Base-by-base conservation (phyloP, 768 basidiomycete species). In the Panus rudis region DNA sequence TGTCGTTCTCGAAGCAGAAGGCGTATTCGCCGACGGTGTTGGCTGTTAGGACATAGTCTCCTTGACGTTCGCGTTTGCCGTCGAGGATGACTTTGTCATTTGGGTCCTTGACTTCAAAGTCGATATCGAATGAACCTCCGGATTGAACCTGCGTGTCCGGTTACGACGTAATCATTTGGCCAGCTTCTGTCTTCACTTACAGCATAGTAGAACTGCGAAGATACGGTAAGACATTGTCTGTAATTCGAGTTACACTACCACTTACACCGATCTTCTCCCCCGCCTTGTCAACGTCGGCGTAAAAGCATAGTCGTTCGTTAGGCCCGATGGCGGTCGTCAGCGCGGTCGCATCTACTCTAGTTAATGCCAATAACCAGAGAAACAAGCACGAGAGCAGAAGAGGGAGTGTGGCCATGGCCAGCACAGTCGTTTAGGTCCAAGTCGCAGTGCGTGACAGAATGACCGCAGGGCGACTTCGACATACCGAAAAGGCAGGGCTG, bases 1-100 rank as follows among this genome's bases (percentile, higher is more conserved):
- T 94, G 69, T 97, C 93, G 62, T 99, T 99, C 60, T 92, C 88
- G 62, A 98, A 96, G 69, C 94, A 98, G 71, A 99, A 98, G 4
- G 93, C 62, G 59, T 91, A 92, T 74, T 92, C 89, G 53, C 89
- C 89, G 61, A 83, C 74, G 16, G 76, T 76, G 66, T 96, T 94
- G 16, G 92, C 96, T 3, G 96, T 98, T 49, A 98, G 76, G 42
- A 99, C 90, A 56, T 85, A 98, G 78, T 99, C 96, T 25, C 96
- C 96, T 52, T 96, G 92, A 24, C 89, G 82, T 57, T 98, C 94
- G 21, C 84, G 79, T 52, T 75, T 67, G 41, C 92, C 96, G 40
- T 93, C 87, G 35, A 99, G 78, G 20, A 98, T 63, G 25, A 93
- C 68, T 60, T 83, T 89, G 56, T 90, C 87, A 46, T 79, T 81